Percentiles rank a stretch among this genome's conserved stretches.
Evolutionary conservation across 805 yeast genomes (phyloP).

Genomic region (Nakazawaea peltata): DNA sequence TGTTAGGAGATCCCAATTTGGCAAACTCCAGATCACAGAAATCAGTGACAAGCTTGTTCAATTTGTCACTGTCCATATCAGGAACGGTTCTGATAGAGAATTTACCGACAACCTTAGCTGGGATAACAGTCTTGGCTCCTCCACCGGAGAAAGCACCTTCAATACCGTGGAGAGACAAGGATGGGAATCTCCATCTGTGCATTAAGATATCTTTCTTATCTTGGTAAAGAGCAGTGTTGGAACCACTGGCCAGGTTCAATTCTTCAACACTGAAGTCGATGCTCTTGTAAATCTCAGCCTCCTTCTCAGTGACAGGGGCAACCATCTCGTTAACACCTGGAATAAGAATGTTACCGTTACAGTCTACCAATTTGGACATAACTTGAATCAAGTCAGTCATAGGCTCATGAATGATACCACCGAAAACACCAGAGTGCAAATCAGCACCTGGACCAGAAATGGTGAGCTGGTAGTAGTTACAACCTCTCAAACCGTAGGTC

Average conservation of each 20-base stretch:
- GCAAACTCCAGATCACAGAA: conserved; percentile 62
- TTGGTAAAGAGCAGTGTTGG: conserved; percentile 71
- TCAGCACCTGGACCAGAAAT: conserved; percentile 94
- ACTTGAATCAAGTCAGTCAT: conserved; percentile 85
- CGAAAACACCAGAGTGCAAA: conserved; percentile 94
- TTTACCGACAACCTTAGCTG: conserved; percentile 89
- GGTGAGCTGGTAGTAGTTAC: conserved; percentile 80
- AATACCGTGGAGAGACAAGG: conserved; percentile 90
- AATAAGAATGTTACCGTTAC: conserved; percentile 74
- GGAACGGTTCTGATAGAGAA: conserved; percentile 98
- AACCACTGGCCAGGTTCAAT: conserved; percentile 82
- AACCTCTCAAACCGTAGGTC: conserved; percentile 96
- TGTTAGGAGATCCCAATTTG: conserved; percentile 71
- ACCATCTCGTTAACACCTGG: conserved; percentile 93
- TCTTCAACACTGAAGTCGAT: conserved; percentile 83
- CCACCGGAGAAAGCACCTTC: conserved; percentile 94
- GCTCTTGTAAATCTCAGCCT: conserved; percentile 68
- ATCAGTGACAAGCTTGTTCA: conserved; percentile 69
- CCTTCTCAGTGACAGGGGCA: conserved; percentile 82
- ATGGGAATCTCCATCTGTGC: conserved; percentile 99
- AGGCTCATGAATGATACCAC: conserved; percentile 97
- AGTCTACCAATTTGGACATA: conserved; percentile 68
- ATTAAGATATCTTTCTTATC: conserved; percentile 80
- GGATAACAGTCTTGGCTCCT: conserved; percentile 98
- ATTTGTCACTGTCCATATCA: conserved; percentile 70